Base-by-base conservation (phyloP, 176 grass and related monocot genomes). In the Cenchrus americanus region DNA sequence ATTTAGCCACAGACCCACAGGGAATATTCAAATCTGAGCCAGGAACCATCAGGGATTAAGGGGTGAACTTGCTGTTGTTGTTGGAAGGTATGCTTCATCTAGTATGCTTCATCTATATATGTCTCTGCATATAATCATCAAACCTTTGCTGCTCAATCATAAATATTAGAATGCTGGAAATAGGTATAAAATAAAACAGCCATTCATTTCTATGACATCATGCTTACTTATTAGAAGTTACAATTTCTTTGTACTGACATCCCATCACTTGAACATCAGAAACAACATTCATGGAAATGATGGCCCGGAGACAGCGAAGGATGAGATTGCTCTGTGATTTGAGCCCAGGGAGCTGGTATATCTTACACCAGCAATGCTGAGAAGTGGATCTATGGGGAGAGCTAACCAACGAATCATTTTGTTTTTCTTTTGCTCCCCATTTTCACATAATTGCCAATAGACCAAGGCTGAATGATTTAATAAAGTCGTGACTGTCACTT, bases 21-120 rank as follows among this genome's bases (percentile, higher is more conserved):
- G n/a, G n/a, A n/a, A n/a, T n/a, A n/a, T n/a, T n/a, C n/a, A 94
- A 95, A 83, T 98, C 96, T 46, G 96, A 98, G 22, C 96, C 96
- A 73, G 96, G 96, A 59, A 98, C 96, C 76, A 98, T 94, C 85
- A n/a, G n/a, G n/a, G n/a, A n/a, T n/a, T n/a, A n/a, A 95, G 96
- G 58, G 91, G 96, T 15, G 93, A 98, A 80, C 91, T 98, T 69
- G 91, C 96, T 43, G 89, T 92, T 82, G 91, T 89, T 80, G 96
- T 98, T 81, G 93, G 87, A 87, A 95, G 91, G 93, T 98, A 90
- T 50, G 7, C 11, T 61, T 66, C 74, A 66, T 79, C 76, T 41
- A 51, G 5, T 43, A 14, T n/a, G n/a, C n/a, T n/a, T n/a, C n/a
- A n/a, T n/a, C n/a, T n/a, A n/a, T n/a, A n/a, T n/a, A n/a, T n/a